Evolutionary conservation across 306 rosid species (phyloP).

Genomic region (Acmispon strigosus): DNA sequence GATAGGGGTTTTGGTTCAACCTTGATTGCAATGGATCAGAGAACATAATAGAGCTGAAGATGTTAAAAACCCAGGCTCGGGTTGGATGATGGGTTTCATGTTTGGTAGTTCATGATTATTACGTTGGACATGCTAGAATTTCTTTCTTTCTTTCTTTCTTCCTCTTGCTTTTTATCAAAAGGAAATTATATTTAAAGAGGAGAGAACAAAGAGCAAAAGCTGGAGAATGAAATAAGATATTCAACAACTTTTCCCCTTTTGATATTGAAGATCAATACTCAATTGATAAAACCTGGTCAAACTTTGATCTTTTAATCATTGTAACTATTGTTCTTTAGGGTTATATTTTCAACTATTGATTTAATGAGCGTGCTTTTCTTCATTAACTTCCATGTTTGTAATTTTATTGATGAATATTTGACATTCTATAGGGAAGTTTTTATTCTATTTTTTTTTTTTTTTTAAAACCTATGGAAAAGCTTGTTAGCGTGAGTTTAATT

Average conservation of each 20-base stretch:
- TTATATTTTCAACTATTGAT: neutral
- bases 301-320: neutral
- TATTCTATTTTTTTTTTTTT: neutral
- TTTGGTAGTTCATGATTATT: conserved; percentile 27
- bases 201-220: neutral
- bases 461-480: neutral
- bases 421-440: neutral
- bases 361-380: neutral
- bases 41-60: conserved; percentile 85
- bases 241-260: neutral
- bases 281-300: neutral
- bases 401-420: neutral
- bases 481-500: neutral
- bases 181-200: neutral
- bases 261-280: neutral
- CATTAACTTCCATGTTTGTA: neutral
- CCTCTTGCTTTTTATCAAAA: neutral
- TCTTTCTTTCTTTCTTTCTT: neutral
- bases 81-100: conserved; percentile 88
- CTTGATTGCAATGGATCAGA: conserved; percentile 80
- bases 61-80: conserved; percentile 73
- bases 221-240: neutral
- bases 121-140: neutral
- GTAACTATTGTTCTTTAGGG: neutral
- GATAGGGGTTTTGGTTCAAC: conserved; percentile 92